Conservation (phyloP, 2,329 filamentous ascomycete species). For the Clonostachys chloroleuca region DNA sequence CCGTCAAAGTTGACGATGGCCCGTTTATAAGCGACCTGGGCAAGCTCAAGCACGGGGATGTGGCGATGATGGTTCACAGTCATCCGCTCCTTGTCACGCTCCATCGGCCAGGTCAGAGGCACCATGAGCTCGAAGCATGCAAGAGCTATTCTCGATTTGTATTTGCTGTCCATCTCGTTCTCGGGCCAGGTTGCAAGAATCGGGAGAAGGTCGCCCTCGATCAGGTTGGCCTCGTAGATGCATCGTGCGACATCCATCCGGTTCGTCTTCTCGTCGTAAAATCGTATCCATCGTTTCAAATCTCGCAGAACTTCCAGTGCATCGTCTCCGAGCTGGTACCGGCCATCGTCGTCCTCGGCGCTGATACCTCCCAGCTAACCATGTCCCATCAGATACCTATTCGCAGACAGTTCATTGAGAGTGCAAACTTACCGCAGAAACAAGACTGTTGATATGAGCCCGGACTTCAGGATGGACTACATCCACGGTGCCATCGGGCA, state of each 20-base stretch:
- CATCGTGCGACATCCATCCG: conserved; percentile 93
- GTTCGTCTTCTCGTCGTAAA: conserved; percentile 91
- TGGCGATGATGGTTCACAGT: conserved; percentile 92
- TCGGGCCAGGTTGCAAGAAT: conserved; percentile 83
- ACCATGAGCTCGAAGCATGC: conserved; percentile 88
- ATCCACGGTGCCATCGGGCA: conserved; percentile 44
- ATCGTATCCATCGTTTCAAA: conserved; percentile 89
- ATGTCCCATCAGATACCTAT: background rate
- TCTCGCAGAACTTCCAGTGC: conserved; percentile 89
- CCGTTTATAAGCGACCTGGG: conserved; percentile 86
- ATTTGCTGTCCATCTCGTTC: conserved; percentile 64
- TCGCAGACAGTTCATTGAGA: background rate
- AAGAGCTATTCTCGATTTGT: conserved; percentile 75
- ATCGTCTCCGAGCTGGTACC: conserved; percentile 89
- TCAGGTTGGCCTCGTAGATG: conserved; percentile 85
- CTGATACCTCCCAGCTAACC: conserved; percentile 77
- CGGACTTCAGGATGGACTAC: conserved; percentile 88
- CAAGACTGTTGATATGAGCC: conserved; percentile 88
- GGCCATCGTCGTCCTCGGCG: conserved; percentile 66
- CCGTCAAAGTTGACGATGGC: conserved; percentile 81
- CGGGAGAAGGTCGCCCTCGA: conserved; percentile 83
- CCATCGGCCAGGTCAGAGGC: conserved; percentile 90
- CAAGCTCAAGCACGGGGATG: conserved; percentile 81
- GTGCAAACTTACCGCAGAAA: conserved; percentile 71
- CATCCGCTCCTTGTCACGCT: conserved; percentile 73